These are phyloP conservation scores for Wickerhamomyces xylosicus DNA, from an alignment of 805 yeast genomes.

Conservation along the genomic window DNA sequence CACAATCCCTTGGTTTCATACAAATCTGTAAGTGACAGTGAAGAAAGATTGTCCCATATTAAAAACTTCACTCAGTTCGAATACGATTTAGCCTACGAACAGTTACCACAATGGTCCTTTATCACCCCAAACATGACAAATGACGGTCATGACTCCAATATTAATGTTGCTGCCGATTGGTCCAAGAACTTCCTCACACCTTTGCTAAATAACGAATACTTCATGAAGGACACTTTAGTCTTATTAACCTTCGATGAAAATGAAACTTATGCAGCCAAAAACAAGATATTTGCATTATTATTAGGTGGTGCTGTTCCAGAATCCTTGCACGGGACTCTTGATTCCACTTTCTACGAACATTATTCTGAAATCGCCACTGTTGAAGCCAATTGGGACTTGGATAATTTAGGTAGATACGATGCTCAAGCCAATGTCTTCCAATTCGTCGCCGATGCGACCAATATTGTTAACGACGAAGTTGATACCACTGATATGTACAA, in stretches of 20 bases:
- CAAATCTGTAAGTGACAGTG: slow-evolving; percentile 26
- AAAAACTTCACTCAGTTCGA: slow-evolving; percentile 37
- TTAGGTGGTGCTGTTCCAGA: slow-evolving; percentile 38
- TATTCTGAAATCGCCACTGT: slow-evolving; percentile 38
- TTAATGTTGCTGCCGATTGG: slow-evolving; percentile 38
- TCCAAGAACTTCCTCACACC: slow-evolving; percentile 33
- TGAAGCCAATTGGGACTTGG: slow-evolving; percentile 40
- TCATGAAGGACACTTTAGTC: slow-evolving; percentile 33
- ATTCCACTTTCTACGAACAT: slow-evolving; percentile 39
- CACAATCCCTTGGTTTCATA: slow-evolving; percentile 38
- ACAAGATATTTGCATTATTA: slow-evolving; percentile 34
- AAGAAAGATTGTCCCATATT: slow-evolving; percentile 30
- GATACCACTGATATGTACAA: slow-evolving; percentile 24
- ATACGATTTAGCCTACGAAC: slow-evolving; percentile 27
- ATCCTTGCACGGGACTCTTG: slow-evolving; percentile 27
- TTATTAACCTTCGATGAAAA: slow-evolving; percentile 41
- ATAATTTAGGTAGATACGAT: slow-evolving; percentile 40
- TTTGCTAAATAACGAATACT: slow-evolving; percentile 32
- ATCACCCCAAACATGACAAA: slow-evolving; percentile 44
- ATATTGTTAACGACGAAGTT: slow-evolving; percentile 21
- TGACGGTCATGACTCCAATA: slow-evolving; percentile 41
- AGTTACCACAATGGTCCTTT: slow-evolving; percentile 41
- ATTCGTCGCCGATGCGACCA: slow-evolving; percentile 27
- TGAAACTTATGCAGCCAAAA: slow-evolving; percentile 30
- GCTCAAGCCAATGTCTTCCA: slow-evolving; percentile 38